Evolutionary conservation across 331 rosid genomes (phyloP).

Genomic region (Cydonia oblonga): DNA sequence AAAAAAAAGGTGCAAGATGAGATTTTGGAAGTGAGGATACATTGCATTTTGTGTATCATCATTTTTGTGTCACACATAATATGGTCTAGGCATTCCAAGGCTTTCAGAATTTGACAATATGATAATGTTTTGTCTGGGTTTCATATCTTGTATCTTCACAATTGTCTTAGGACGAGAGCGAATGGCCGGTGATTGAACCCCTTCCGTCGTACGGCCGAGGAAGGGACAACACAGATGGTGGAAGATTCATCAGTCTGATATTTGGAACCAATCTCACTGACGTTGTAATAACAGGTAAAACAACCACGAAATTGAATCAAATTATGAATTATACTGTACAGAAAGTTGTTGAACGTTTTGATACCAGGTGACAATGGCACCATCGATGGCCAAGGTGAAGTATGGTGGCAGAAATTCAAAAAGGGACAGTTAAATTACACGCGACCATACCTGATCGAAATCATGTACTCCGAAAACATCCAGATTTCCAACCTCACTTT

Average conservation of each 20-base stretch:
- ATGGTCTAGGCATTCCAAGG: not conserved
- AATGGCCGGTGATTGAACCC: conserved; percentile 77
- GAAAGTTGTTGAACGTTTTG: not conserved
- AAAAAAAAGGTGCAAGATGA: not conserved
- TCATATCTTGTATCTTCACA: not conserved
- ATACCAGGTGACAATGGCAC: conserved; percentile 64
- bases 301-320: not conserved
- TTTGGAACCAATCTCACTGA: conserved; percentile 88
- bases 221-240: conserved; percentile 63
- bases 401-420: conserved; percentile 71
- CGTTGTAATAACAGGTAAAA: conserved; percentile 63
- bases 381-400: conserved; percentile 75
- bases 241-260: conserved; percentile 73
- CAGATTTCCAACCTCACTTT: conserved; percentile 69
- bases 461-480: conserved; percentile 45
- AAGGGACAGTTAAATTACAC: conserved; percentile 40
- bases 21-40: not conserved
- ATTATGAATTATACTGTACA: not conserved
- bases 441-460: conserved; percentile 72
- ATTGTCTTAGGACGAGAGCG: conserved; percentile 47
- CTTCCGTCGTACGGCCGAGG: conserved; percentile 88
- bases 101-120: not conserved
- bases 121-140: not conserved
- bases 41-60: not conserved
- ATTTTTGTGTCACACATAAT: not conserved